Percentiles rank a stretch among this genome's conserved stretches.
Conservation (phyloP, 257 asterid genomes). For the Solanum microdontum region DNA sequence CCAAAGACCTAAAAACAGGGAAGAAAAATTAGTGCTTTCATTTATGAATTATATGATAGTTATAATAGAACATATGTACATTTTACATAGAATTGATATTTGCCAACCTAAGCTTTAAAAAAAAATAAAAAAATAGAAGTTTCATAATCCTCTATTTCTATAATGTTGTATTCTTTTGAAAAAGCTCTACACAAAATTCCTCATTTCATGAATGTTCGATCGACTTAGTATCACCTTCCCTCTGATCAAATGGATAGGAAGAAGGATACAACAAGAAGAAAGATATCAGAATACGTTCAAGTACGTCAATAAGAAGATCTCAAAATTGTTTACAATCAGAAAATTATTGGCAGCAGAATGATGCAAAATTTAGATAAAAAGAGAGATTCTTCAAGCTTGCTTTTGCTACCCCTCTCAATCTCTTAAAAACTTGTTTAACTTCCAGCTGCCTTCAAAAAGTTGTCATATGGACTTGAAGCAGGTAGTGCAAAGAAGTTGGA, state of each 20-base stretch:
- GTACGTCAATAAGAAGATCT: neutral
- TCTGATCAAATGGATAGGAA: neutral
- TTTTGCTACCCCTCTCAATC: neutral
- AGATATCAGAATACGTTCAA: neutral
- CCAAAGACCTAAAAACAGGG: neutral
- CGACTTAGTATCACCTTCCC: neutral
- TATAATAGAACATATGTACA: neutral
- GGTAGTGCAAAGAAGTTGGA: slow-evolving; percentile 40
- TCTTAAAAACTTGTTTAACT: slow-evolving; percentile 16
- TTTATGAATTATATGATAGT: neutral
- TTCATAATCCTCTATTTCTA: neutral
- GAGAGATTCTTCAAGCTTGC: neutral
- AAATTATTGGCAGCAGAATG: neutral
- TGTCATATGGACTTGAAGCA: slow-evolving; percentile 63
- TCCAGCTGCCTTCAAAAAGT: slow-evolving; percentile 76
- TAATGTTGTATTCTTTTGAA: neutral
- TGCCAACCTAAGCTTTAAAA: neutral
- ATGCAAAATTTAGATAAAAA: neutral
- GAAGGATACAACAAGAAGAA: neutral
- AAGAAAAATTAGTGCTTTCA: neutral
- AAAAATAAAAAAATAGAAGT: neutral
- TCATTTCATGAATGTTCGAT: neutral
- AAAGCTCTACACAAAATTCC: neutral
- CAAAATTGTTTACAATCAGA: neutral
- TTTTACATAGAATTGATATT: neutral